These are phyloP conservation scores for Globisporangium parvum DNA, from an alignment of 352 stramenopile species.

Conservation along the genomic window DNA sequence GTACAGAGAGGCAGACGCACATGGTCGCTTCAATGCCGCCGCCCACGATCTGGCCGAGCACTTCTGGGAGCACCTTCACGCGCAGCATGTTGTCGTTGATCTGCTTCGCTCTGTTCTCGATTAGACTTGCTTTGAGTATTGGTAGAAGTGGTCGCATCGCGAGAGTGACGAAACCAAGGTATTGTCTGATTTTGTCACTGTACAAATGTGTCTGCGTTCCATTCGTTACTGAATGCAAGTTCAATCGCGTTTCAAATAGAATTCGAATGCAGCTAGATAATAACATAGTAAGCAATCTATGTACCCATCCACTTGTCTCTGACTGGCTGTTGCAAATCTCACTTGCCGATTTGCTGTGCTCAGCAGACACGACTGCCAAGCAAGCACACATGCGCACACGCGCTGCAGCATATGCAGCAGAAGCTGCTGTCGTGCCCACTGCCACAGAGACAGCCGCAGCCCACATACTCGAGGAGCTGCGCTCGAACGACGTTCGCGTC, in stretches of 20 bases:
- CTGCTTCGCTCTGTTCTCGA: neutral
- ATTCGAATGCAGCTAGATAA: too few relatives aligned
- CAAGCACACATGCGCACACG: too few relatives aligned
- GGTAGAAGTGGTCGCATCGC: too few relatives aligned
- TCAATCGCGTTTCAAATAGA: too few relatives aligned
- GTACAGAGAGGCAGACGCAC: slow-evolving; percentile 20
- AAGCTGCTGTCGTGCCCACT: too few relatives aligned
- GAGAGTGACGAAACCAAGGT: too few relatives aligned
- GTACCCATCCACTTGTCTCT: neutral
- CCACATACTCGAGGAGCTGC: neutral
- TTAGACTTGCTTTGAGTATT: neutral
- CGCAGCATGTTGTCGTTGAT: slow-evolving; percentile 49
- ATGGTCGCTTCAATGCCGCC: slow-evolving; percentile 68
- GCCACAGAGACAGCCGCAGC: too few relatives aligned
- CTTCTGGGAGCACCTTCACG: slow-evolving; percentile 69
- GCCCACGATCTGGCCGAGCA: slow-evolving; percentile 75
- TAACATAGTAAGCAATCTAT: neutral
- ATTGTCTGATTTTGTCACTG: too few relatives aligned
- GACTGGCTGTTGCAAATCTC: neutral
- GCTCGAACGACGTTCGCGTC: neutral
- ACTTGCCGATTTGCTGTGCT: neutral
- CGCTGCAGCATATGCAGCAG: too few relatives aligned
- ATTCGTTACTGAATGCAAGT: too few relatives aligned
- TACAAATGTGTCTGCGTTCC: too few relatives aligned
- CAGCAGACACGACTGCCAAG: neutral